Evolutionary conservation across 257 asterid genomes (phyloP), one percentile per base, ranked within the genome.

Genomic region (Gentiana macrophylla): DNA sequence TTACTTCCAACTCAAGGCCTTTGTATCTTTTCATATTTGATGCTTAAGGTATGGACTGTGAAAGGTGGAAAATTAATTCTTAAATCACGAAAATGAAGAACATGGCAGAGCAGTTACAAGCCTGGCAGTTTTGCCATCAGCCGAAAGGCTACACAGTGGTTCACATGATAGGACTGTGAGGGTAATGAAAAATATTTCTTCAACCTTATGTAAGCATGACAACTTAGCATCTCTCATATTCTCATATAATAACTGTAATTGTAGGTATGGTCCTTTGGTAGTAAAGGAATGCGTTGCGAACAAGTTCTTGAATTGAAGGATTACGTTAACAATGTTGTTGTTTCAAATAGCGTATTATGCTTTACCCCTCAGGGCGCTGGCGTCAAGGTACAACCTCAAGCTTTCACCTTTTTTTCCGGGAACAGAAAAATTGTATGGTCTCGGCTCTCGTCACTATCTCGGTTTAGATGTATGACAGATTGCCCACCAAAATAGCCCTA

Each of bases 341-440:
- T 82, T 62, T 77, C 95, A 54, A 80, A 68, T 50, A 82, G 74
- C 74, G 57, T 85, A 10, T 79, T 82, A 9, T 88, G 90, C 77
- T 88, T 79, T 61, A 77, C 80, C 67, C 86, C 95, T 64, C 95
- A 88, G 64, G 96, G 96, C 65, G 72, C 75, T 41, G 96, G 95
- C n/a, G 57, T 84, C 69, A 88, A 82, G 94, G 96, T 82, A 73
- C 32, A 32, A 15, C 12, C 47, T 53, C 6, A 41, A 24, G 24
- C 24, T 24, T 24, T 24, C 24, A 0, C 24, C 12, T 50, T 2
- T 75, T 74, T 83, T 64, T 75, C 61, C 70, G 84, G 94, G 84
- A 74, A 71, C 78, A 64, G 47, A 72, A 60, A 71, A 66, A 78
- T 55, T 52, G 32, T 32, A 44, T 4, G 54, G 63, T 78, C 67